Conservation (phyloP, 345 rosid species). For the Litchi chinensis region DNA sequence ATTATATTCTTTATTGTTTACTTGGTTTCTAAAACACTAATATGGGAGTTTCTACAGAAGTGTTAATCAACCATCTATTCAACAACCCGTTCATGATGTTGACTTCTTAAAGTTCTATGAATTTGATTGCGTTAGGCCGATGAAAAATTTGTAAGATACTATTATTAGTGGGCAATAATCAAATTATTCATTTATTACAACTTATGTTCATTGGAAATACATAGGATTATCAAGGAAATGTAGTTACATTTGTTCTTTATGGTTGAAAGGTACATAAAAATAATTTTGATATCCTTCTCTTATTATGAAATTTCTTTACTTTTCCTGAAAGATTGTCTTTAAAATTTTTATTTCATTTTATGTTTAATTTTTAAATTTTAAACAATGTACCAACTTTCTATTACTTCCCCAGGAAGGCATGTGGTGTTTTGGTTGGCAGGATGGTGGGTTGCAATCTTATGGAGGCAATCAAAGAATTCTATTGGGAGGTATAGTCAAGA, state of each 20-base stretch:
- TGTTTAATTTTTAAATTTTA: background rate
- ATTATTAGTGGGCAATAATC: background rate
- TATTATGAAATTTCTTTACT: background rate
- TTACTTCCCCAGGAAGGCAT: conserved; percentile 39
- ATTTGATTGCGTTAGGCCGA: background rate
- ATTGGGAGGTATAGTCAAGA: conserved; percentile 66
- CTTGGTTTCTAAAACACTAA: background rate
- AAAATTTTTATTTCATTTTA: background rate
- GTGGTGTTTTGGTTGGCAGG: conserved; percentile 89
- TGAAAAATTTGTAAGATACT: background rate
- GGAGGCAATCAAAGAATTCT: no score
- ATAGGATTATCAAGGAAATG: background rate
- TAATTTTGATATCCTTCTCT: background rate
- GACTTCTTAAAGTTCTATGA: background rate
- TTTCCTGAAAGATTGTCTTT: background rate
- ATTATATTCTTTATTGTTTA: background rate
- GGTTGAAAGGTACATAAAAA: background rate
- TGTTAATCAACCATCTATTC: background rate
- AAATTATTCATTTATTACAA: background rate
- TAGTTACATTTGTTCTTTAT: background rate
- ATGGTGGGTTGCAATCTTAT: conserved; percentile 52
- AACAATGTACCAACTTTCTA: background rate
- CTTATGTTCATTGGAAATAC: background rate
- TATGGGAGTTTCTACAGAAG: background rate
- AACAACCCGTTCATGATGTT: no score